Percentiles rank a stretch among this genome's conserved stretches.
Conservation (phyloP, 1,284 basidiomycete genomes). For the Sporisorium iseilematis-ciliati region DNA sequence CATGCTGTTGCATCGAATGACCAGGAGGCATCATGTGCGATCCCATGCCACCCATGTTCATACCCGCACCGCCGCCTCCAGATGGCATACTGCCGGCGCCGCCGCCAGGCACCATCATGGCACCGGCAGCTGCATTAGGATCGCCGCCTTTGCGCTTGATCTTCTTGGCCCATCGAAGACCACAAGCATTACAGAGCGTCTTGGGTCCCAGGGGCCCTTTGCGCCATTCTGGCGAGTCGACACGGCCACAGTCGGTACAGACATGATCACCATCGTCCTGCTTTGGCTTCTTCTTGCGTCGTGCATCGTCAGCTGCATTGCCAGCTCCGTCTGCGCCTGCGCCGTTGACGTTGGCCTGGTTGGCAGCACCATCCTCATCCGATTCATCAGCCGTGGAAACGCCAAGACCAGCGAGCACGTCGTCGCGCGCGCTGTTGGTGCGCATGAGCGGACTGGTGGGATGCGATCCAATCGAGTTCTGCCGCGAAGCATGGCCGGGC, state of each 20-base stretch:
- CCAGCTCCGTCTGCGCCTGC: conserved; percentile 17
- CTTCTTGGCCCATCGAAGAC: conserved; percentile 67
- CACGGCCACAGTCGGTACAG: conserved; percentile 65
- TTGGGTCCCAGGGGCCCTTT: conserved; percentile 66
- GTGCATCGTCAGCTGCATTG: conserved; percentile 33
- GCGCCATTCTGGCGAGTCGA: conserved; percentile 68
- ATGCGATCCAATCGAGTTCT: conserved; percentile 44
- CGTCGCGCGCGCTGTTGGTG: conserved; percentile 34
- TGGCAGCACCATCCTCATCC: conserved; percentile 37
- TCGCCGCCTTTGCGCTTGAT: conserved; percentile 65
- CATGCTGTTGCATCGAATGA: conserved; percentile 25
- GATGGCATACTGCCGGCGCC: conserved; percentile 27
- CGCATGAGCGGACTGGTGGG: conserved; percentile 49
- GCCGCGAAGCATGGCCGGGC: conserved; percentile 28
- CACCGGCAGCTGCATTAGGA: conserved; percentile 40
- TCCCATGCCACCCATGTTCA: conserved; percentile 35
- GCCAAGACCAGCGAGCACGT: conserved; percentile 39
- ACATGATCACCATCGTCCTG: conserved; percentile 64
- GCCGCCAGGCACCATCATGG: conserved; percentile 32
- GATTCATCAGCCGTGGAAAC: conserved; percentile 42
- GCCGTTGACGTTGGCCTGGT: conserved; percentile 8
- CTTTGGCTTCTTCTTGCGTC: conserved; percentile 59
- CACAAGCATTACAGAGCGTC: conserved; percentile 66
- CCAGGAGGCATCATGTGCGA: conserved; percentile 37
- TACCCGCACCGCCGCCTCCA: conserved; percentile 18